phyloP scores from a whole-genome alignment of 352 stramenopile species.

The Globisporangium rhizosaccharum region DNA sequence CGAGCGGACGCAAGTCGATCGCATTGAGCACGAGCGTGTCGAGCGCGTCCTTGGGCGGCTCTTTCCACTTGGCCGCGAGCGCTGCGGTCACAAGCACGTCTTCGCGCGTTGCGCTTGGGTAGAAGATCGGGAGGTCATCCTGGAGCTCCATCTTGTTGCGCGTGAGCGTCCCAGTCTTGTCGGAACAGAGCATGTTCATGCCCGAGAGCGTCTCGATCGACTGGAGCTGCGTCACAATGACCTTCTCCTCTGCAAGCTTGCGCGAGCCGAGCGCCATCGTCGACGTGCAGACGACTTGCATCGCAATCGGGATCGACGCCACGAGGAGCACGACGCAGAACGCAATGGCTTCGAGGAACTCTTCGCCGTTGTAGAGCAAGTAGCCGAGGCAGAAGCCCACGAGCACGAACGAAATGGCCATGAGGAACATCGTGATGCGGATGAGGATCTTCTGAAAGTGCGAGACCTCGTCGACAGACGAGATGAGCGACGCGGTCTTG shows the following conservation, averaged over 20 bases:
- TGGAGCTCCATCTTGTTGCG: constrained; percentile 94
- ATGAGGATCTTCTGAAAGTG: constrained; percentile 91
- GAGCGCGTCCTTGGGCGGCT: constrained; percentile 90
- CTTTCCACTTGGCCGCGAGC: constrained; percentile 92
- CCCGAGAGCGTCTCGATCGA: constrained; percentile 91
- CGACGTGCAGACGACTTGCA: constrained; percentile 92
- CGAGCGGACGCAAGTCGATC: constrained; percentile 76
- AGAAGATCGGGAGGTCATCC: constrained; percentile 88
- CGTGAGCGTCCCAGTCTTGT: constrained; percentile 96
- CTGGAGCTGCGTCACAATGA: constrained; percentile 89
- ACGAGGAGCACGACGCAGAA: constrained; percentile 90
- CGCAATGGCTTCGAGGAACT: constrained; percentile 72
- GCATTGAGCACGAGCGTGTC: constrained; percentile 90
- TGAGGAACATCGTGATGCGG: constrained; percentile 90
- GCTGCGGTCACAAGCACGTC: constrained; percentile 89
- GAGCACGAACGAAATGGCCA: constrained; percentile 83
- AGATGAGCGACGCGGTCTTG: constrained; percentile 78
- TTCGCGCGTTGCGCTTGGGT: constrained; percentile 69
- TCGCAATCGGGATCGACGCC: constrained; percentile 91
- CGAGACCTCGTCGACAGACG: constrained; percentile 61
- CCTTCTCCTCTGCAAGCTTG: constrained; percentile 88
- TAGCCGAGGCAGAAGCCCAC: constrained; percentile 85
- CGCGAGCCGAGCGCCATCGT: constrained; percentile 90
- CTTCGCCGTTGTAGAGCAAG: constrained; percentile 78
- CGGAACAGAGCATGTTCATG: constrained; percentile 94